Conservation (phyloP, 768 basidiomycete genomes). For the Daedaleopsis nitida region DNA sequence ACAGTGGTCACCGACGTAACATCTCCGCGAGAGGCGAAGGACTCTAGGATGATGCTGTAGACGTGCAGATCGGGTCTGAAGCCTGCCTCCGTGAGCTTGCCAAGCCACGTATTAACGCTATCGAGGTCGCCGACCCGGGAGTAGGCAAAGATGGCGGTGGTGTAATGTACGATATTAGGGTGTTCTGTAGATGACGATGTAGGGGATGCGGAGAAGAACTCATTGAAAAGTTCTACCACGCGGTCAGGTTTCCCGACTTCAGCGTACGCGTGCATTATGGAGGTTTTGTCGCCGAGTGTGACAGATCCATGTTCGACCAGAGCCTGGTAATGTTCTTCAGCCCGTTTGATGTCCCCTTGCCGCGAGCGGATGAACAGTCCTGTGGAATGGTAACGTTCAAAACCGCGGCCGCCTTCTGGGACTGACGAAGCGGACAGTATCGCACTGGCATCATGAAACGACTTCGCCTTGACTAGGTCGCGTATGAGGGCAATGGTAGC, state of each 20-base stretch:
- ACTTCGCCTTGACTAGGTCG: conserved; percentile 42
- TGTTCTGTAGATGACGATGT: conserved; percentile 22
- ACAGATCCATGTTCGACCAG: conserved; percentile 35
- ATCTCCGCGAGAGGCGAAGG: conserved; percentile 57
- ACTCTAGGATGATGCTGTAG: conserved; percentile 62
- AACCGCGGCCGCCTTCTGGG: background rate
- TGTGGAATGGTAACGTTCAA: conserved; percentile 36
- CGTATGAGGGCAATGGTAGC: conserved; percentile 37
- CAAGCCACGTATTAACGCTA: conserved; percentile 57
- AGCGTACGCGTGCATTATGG: conserved; percentile 60
- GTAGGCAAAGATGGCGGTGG: conserved; percentile 57
- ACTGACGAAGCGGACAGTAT: conserved; percentile 39
- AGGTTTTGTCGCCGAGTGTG: conserved; percentile 36
- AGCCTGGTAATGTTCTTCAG: conserved; percentile 45
- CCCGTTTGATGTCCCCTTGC: conserved; percentile 48
- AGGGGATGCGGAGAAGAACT: conserved; percentile 43
- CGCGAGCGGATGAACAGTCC: conserved; percentile 57
- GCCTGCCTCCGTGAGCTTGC: conserved; percentile 49
- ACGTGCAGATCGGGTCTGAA: conserved; percentile 55
- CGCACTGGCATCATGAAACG: conserved; percentile 45
- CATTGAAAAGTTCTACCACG: conserved; percentile 53
- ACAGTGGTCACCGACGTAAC: conserved; percentile 50
- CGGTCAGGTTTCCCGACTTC: conserved; percentile 41
- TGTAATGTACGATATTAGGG: conserved; percentile 55
- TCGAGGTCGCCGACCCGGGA: conserved; percentile 47